These are phyloP conservation scores for Verticillium alfalfae DNA, from an alignment of 2,329 filamentous ascomycete species.

Conservation along the genomic window DNA sequence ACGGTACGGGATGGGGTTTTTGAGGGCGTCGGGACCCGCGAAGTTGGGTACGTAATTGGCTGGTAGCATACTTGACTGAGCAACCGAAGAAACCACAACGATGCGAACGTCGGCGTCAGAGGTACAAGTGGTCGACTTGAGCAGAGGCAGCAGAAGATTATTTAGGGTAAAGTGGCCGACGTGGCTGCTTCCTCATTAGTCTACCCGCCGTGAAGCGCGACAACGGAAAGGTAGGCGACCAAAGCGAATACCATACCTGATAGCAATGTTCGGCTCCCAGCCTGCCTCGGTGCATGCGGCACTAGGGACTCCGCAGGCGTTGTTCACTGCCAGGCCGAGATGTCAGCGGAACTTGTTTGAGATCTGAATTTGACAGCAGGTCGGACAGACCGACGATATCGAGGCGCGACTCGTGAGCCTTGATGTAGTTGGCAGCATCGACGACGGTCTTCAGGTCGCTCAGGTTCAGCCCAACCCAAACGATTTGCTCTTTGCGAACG, in stretches of 20 bases:
- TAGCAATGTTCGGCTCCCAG: constrained; percentile 18
- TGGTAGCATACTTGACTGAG: constrained; percentile 10
- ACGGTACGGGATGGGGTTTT: constrained; percentile 4
- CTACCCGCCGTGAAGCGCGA: not conserved
- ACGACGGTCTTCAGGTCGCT: constrained; percentile 12
- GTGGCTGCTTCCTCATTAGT: constrained; percentile 11
- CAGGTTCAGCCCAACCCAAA: constrained; percentile 18
- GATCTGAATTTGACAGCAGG: not conserved
- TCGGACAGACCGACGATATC: constrained; percentile 17
- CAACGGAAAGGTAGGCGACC: not conserved
- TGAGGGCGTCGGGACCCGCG: constrained; percentile 6
- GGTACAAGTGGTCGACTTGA: constrained; percentile 13
- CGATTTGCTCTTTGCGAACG: constrained; percentile 5
- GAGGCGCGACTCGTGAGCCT: constrained; percentile 13
- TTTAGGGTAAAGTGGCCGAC: constrained; percentile 19
- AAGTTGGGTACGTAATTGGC: constrained; percentile 13
- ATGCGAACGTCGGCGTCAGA: constrained; percentile 17
- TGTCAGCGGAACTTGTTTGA: not conserved
- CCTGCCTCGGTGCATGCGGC: constrained; percentile 3
- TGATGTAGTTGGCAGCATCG: constrained; percentile 13
- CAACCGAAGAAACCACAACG: constrained; percentile 16
- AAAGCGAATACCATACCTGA: constrained; percentile 7
- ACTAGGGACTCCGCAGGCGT: constrained; percentile 11
- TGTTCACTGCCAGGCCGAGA: constrained; percentile 16
- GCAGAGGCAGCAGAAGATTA: constrained; percentile 17